Base-by-base conservation (phyloP, 2,329 filamentous ascomycete genomes). In the Aspergillus awamori region DNA sequence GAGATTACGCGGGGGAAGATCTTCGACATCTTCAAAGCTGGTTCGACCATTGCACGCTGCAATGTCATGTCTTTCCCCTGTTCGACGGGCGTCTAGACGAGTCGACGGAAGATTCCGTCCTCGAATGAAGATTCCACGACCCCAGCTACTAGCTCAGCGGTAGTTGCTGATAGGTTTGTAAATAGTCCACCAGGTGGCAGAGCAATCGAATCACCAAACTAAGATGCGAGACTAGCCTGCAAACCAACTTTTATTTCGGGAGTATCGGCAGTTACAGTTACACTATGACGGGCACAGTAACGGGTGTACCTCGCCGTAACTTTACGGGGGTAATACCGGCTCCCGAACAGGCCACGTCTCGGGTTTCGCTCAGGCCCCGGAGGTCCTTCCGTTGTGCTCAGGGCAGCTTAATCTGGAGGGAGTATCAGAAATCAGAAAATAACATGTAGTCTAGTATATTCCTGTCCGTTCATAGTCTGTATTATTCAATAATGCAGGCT, bases 1-100 rank as follows among this genome's bases (percentile, higher is more conserved):
- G 60, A 62, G 53, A 60, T 60, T 51, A 53, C 62, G 64, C 64
- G 61, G 63, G 63, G 63, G 56, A 63, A 59, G 61, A 61, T 63
- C 61, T 59, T 61, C 63, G 28, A 24, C 45, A 33, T 30, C 41
- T 53, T 26, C 33, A 20, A 53, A 17, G 43, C 22, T 59, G 38
- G 57, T 30, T 47, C 22, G 57, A 39, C 49, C 49, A 24, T 30
- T 22, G 24, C 45, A 56, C 26, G 33, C 60, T 56, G 36, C 39
- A 38, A 62, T 33, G 33, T 51, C 39, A 41, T 39, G 17, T 52
- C 36, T 36, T 36, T 17, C 45, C 53, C 58, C 53, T 54, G 43
- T 60, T 13, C 53, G 39, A n/a, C 15, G 41, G 53, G 28, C 24
- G 49, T 57, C 57, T 53, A 54, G 59, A 51, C 53, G 55, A 60